Evolutionary conservation across 495 filamentous ascomycete genomes (phyloP).

Genomic region (Aspergillus taichungensis): DNA sequence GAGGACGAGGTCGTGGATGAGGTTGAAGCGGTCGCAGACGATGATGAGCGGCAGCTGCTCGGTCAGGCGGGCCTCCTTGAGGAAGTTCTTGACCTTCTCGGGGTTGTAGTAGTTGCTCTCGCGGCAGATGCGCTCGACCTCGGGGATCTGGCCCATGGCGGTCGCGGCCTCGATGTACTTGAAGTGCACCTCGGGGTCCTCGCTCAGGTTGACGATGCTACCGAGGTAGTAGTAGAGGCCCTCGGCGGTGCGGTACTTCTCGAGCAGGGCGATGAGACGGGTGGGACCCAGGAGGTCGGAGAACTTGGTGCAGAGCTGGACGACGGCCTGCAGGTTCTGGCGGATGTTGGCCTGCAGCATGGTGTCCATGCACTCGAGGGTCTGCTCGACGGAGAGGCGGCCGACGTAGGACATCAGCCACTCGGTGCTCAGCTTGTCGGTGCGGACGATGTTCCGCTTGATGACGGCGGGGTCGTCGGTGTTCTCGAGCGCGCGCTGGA

Average conservation of each 20-base stretch:
- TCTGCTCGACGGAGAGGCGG: constrained; percentile 87
- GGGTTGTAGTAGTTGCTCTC: constrained; percentile 93
- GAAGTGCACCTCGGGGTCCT: constrained; percentile 93
- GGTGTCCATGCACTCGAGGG: constrained; percentile 84
- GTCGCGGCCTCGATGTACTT: constrained; percentile 99
- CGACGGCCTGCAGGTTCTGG: constrained; percentile 88
- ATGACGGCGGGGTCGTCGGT: constrained; percentile 84
- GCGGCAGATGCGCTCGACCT: constrained; percentile 94
- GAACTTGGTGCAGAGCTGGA: constrained; percentile 94
- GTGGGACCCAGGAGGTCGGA: constrained; percentile 91
- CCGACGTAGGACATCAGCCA: constrained; percentile 92
- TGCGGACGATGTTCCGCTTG: constrained; percentile 77
- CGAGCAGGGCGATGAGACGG: constrained; percentile 83
- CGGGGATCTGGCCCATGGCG: constrained; percentile 79
- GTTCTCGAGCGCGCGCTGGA: constrained; percentile 86
- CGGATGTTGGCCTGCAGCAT: constrained; percentile 96
- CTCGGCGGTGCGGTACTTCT: constrained; percentile 94
- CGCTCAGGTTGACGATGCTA: constrained; percentile 92
- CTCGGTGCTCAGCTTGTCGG: constrained; percentile 75
- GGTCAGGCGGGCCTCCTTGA: constrained; percentile 88
- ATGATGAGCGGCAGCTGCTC: constrained; percentile 97
- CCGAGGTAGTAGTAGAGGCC: constrained; percentile 97
- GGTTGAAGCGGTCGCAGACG: constrained; percentile 97
- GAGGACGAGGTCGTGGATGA: constrained; percentile 92
- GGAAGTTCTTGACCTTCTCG: constrained; percentile 98